Conservation (phyloP, 208 protist genomes). For the Trichomonas vaginalis region DNA sequence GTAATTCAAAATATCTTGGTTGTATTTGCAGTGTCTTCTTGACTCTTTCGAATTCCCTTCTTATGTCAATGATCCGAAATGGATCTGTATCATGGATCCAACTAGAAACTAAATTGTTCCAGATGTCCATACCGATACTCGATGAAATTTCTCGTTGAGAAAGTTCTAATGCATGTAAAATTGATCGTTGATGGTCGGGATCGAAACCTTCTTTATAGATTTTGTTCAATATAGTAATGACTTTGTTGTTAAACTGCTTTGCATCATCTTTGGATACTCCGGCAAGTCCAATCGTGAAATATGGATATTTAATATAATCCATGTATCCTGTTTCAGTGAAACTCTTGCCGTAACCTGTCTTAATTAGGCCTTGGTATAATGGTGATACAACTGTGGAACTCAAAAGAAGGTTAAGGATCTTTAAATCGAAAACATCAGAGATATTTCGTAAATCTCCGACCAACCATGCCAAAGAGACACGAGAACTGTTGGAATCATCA, state of each 20-base stretch:
- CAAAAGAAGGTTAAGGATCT: neutral
- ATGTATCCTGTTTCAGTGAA: neutral
- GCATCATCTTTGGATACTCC: neutral
- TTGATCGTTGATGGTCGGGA: neutral
- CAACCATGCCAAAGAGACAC: neutral
- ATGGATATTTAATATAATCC: neutral
- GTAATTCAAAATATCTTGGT: neutral
- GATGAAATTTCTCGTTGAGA: neutral
- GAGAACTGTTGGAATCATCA: neutral
- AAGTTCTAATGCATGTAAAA: neutral
- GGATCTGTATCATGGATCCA: neutral
- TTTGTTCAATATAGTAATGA: neutral
- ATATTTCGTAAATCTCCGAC: neutral
- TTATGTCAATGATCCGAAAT: neutral
- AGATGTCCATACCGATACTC: neutral
- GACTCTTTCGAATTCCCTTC: neutral
- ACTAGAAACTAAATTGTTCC: neutral
- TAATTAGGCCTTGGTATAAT: neutral
- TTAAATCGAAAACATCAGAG: neutral
- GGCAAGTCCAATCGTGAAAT: conserved; percentile 18
- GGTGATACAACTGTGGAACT: neutral
- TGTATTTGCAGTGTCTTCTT: neutral
- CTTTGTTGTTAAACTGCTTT: neutral
- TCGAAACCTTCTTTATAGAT: neutral
- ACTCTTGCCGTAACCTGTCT: neutral